phyloP scores from a whole-genome alignment of 73 alveolate species.

The Stentor coeruleus region DNA sequence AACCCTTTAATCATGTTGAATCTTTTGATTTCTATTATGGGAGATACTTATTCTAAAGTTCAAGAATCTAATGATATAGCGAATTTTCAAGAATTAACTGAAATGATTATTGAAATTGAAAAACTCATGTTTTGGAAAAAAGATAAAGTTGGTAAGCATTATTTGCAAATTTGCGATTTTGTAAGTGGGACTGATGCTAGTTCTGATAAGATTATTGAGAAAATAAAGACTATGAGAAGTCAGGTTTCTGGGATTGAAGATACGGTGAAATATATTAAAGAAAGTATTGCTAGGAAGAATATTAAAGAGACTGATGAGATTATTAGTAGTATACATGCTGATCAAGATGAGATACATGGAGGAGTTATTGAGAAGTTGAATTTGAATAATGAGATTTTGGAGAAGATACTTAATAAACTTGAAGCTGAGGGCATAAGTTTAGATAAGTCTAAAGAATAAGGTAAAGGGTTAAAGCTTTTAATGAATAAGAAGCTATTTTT shows the following conservation, averaged over 20 bases:
- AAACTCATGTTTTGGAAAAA: conserved; percentile 14
- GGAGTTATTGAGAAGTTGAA: not conserved
- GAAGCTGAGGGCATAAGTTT: not conserved
- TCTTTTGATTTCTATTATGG: conserved; percentile 10
- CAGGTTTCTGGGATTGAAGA: not conserved
- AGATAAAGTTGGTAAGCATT: not conserved
- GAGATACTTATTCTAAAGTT: conserved; percentile 1
- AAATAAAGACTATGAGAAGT: not conserved
- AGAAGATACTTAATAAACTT: not conserved
- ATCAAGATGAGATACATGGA: not conserved
- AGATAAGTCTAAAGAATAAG: no score
- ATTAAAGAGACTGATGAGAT: not conserved
- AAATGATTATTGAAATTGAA: conserved; percentile 18
- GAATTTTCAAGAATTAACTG: not conserved
- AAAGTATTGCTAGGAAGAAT: not conserved
- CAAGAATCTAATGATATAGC: not conserved
- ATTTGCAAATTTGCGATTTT: not conserved
- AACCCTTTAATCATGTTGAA: not conserved
- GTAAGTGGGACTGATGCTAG: not conserved
- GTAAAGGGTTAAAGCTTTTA: no score
- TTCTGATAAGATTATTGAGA: not conserved
- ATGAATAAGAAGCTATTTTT: not conserved
- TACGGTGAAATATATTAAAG: not conserved
- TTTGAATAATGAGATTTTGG: not conserved
- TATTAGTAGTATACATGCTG: not conserved